A percentile compares a stretch with the other conserved stretches of the same genome.
Conservation (phyloP, 352 stramenopile genomes). For the Pythium rishiriense region DNA sequence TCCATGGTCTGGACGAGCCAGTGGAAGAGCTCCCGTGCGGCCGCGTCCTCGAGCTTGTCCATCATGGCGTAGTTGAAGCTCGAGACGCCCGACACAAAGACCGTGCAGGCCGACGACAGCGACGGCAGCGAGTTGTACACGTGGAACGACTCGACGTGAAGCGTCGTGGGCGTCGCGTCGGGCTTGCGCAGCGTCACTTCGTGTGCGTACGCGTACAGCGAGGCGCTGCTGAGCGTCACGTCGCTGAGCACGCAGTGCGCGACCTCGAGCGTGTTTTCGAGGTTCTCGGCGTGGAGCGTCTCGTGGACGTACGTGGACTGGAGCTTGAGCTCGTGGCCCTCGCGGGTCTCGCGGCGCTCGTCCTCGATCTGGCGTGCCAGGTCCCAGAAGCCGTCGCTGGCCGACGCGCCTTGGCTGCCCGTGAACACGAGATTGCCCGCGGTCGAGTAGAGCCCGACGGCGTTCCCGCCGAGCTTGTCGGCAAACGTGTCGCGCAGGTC, state of each 20-base stretch:
- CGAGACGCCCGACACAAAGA: conserved; percentile 51
- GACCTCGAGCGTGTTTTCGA: conserved; percentile 34
- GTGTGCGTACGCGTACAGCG: conserved; percentile 31
- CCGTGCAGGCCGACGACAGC: conserved; percentile 47
- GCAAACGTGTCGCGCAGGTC: conserved; percentile 43
- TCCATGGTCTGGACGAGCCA: conserved; percentile 59
- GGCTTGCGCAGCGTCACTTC: conserved; percentile 17
- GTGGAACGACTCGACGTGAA: conserved; percentile 49
- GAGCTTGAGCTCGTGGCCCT: conserved; percentile 61
- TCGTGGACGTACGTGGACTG: conserved; percentile 67
- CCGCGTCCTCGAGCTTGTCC: conserved; percentile 47
- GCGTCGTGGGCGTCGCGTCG: conserved; percentile 12
- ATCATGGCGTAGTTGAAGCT: conserved; percentile 68
- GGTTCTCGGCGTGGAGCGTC: conserved; percentile 44
- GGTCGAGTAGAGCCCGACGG: conserved; percentile 52
- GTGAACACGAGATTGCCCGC: conserved; percentile 49
- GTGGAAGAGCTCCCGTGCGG: conserved; percentile 42
- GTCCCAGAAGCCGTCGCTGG: conserved; percentile 48
- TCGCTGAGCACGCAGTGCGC: conserved; percentile 51
- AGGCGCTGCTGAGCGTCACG: conserved; percentile 35
- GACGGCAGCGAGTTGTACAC: conserved; percentile 61
- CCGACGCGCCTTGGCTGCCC: conserved; percentile 44
- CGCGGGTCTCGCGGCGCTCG: conserved; percentile 40
- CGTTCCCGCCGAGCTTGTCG: conserved; percentile 18
- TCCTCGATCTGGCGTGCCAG: conserved; percentile 50